Evolutionary conservation across 768 basidiomycete species (phyloP), one percentile per base, ranked within the genome.

Genomic region (Holtermannia corniformis): DNA sequence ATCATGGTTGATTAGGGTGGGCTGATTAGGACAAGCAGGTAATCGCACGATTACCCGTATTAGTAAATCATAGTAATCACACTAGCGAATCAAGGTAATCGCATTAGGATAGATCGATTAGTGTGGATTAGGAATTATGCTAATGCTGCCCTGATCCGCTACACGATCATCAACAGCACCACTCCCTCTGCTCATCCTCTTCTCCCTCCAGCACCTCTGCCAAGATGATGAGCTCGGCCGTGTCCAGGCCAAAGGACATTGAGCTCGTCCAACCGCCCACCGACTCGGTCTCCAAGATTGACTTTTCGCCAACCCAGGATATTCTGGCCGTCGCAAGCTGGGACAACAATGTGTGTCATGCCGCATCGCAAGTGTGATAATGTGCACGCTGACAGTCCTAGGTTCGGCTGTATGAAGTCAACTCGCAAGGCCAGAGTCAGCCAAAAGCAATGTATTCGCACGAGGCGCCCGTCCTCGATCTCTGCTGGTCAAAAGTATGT

Each of bases 371-470:
- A 41, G 2, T 26, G 14, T 5, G 7, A 7, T 23, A 20, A 40
- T n/a, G 16, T 12, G 41, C 25, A 28, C 20, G 14, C 21, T 13
- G 5, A 2, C 14, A 19, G 23, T 12, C 16, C 26, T 41, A 12
- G 87, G 90, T 95, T 24, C 82, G 91, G 44, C 78, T 96, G 43
- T 97, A 97, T 72, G 88, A 93, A 75, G 84, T 96, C 50, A 82
- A 83, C 25, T 76, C 81, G 23, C 79, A 78, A 20, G 75, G 75
- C 12, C 86, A 87, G 20, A 84, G 85, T 1, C 82, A 87, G 70
- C 86, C 87, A 16, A 90, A 89, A 73, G 90, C 90, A 0, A 84
- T 87, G 81, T 93, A 90, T 69, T 75, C 75, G 27, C 93, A 97
- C 65, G 87, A 91, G 67, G 91, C 82, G 0, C 93, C 93, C 1